Evolutionary conservation across 139 green algal species (phyloP).

Genomic region (Auxenochlorella pyrenoidosa): DNA sequence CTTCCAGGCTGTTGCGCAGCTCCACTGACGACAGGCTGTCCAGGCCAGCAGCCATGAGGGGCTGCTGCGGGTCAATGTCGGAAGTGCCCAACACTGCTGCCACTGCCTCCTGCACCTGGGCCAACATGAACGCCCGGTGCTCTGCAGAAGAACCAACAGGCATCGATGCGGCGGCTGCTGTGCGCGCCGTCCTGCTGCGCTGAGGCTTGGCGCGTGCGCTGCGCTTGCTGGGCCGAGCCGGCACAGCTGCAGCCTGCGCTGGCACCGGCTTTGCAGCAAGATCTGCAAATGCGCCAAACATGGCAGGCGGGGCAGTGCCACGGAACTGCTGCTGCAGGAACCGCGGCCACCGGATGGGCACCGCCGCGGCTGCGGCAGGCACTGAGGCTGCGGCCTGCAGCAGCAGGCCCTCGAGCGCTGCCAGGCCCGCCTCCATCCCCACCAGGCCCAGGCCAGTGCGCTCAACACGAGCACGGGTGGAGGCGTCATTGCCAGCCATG

Average conservation of each 20-base stretch:
- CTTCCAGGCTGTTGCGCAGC: slow-evolving; percentile 78
- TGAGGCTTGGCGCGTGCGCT: not conserved
- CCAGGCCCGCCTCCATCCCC: slow-evolving; percentile 39
- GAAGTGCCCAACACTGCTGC: slow-evolving; percentile 31
- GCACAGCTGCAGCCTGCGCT: not conserved
- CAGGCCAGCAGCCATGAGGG: slow-evolving; percentile 63
- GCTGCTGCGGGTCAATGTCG: slow-evolving; percentile 31
- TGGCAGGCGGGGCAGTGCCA: not conserved
- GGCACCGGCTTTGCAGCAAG: not conserved
- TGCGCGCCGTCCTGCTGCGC: not conserved
- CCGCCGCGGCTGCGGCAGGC: slow-evolving; percentile 28
- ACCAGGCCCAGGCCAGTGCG: slow-evolving; percentile 75
- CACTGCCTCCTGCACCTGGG: slow-evolving; percentile 38
- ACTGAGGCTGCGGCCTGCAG: not conserved
- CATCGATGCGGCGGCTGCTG: not conserved
- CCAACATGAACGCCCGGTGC: slow-evolving; percentile 24
- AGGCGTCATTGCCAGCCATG: slow-evolving; percentile 55
- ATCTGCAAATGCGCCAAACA: slow-evolving; percentile 39
- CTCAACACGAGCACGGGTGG: slow-evolving; percentile 60
- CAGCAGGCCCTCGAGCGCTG: slow-evolving; percentile 34
- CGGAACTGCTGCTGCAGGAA: slow-evolving; percentile 49
- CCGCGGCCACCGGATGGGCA: slow-evolving; percentile 55
- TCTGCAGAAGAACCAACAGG: not conserved
- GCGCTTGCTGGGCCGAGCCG: no score
- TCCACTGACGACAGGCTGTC: slow-evolving; percentile 83